phyloP scores from a whole-genome alignment of 1,139 yeast genomes.

The Magnusiomyces sp. region DNA sequence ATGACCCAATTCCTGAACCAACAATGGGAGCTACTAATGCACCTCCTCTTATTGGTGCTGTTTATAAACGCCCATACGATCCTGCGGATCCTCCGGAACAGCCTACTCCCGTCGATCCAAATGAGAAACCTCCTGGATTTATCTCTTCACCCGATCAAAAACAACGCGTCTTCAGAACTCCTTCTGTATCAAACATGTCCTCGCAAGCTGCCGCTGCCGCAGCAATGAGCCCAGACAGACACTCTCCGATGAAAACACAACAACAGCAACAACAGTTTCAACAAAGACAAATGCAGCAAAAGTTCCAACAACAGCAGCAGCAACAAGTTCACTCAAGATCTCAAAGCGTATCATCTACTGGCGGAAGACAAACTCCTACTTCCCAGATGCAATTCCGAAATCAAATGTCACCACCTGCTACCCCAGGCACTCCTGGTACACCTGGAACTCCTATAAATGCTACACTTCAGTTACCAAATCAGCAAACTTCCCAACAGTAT shows the following conservation, averaged over 20 bases:
- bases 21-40: slow-evolving; percentile 73
- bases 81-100: slow-evolving; percentile 62
- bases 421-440: slow-evolving; percentile 3
- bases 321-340: not conserved
- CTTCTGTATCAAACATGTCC: not conserved
- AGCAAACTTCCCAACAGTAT: slow-evolving; percentile 1
- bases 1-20: slow-evolving; percentile 77
- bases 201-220: slow-evolving; percentile 1
- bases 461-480: not conserved
- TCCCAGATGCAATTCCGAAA: not conserved
- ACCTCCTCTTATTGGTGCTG: slow-evolving; percentile 90
- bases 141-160: slow-evolving; percentile 23
- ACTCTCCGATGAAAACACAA: not conserved
- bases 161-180: slow-evolving; percentile 17
- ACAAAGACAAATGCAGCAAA: not conserved
- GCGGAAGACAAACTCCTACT: no score
- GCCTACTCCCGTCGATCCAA: slow-evolving; percentile 46
- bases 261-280: slow-evolving; percentile 1
- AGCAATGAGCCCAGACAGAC: not conserved
- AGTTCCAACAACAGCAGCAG: not conserved
- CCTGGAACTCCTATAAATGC: slow-evolving; percentile 3
- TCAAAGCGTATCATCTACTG: no score
- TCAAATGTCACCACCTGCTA: slow-evolving; percentile 6
- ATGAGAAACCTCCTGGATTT: slow-evolving; percentile 29
- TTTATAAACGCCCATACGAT: slow-evolving; percentile 65